These are phyloP conservation scores for Mycena haematopus DNA, from an alignment of 768 basidiomycete genomes.

Conservation along the genomic window DNA sequence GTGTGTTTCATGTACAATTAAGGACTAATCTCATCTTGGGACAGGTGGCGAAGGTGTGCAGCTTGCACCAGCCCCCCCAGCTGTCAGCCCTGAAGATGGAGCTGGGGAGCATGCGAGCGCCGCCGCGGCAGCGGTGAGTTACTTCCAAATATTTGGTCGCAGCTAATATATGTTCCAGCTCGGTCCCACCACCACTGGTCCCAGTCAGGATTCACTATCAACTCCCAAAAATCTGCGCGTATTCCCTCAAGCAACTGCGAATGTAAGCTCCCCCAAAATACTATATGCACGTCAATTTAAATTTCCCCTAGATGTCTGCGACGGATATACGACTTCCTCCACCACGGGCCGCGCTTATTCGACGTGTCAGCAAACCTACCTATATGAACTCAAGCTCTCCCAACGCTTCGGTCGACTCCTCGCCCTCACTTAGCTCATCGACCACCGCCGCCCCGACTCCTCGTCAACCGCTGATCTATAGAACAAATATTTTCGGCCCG, in stretches of 20 bases:
- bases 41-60: too few relatives aligned
- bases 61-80: too few relatives aligned
- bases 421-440: background rate
- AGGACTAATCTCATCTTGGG: too few relatives aligned
- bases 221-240: constrained; percentile 3
- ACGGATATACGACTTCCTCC: background rate
- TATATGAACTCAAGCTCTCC: background rate
- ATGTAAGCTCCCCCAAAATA: background rate
- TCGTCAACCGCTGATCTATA: background rate
- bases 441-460: background rate
- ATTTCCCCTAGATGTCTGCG: constrained; percentile 12
- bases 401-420: background rate
- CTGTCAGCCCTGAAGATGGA: too few relatives aligned
- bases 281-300: too few relatives aligned
- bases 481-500: background rate
- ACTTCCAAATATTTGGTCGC: too few relatives aligned
- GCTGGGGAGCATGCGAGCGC: too few relatives aligned
- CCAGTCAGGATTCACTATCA: background rate
- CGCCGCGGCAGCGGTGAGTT: too few relatives aligned
- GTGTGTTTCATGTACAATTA: too few relatives aligned
- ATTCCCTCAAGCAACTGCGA: background rate
- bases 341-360: background rate
- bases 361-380: background rate
- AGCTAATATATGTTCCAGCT: too few relatives aligned
- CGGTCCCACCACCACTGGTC: too few relatives aligned